These are phyloP conservation scores for Sporothrix pallida DNA, from an alignment of 2,329 filamentous ascomycete genomes.

Conservation along the genomic window DNA sequence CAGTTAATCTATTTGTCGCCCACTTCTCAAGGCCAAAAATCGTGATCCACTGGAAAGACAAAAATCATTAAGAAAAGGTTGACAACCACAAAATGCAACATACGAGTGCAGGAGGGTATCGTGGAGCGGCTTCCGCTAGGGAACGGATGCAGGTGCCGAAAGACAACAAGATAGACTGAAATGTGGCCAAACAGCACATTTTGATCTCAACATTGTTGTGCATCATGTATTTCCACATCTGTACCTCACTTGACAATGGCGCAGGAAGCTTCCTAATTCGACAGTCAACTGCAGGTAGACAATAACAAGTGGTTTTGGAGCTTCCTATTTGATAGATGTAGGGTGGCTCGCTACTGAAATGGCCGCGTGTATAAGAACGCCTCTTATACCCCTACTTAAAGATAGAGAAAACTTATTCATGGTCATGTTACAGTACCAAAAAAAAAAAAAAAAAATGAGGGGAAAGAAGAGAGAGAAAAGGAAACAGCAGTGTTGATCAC, in stretches of 20 bases:
- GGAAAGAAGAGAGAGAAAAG: neutral
- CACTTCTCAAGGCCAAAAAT: neutral
- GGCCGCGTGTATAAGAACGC: conserved; percentile 9
- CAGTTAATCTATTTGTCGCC: neutral
- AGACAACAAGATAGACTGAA: neutral
- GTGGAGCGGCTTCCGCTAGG: neutral
- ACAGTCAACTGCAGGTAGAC: neutral
- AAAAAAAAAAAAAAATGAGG: neutral
- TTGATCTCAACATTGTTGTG: neutral
- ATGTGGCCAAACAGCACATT: neutral
- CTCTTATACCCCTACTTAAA: conserved; percentile 6
- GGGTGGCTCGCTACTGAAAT: neutral
- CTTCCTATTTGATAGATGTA: conserved; percentile 17
- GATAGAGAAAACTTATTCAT: neutral
- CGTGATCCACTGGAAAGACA: neutral
- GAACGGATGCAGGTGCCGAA: conserved; percentile 1
- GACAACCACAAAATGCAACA: neutral
- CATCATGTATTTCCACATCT: neutral
- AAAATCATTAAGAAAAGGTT: neutral
- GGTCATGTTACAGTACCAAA: neutral
- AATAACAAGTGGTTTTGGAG: neutral
- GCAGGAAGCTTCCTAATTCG: conserved; percentile 4
- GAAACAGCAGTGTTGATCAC: neutral
- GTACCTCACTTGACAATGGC: conserved; percentile 1
- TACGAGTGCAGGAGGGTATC: neutral